A percentile compares a stretch with the other conserved stretches of the same genome.
These are phyloP conservation scores for Ettlia oleoabundans DNA, from an alignment of 139 green algal species.

Conservation along the genomic window DNA sequence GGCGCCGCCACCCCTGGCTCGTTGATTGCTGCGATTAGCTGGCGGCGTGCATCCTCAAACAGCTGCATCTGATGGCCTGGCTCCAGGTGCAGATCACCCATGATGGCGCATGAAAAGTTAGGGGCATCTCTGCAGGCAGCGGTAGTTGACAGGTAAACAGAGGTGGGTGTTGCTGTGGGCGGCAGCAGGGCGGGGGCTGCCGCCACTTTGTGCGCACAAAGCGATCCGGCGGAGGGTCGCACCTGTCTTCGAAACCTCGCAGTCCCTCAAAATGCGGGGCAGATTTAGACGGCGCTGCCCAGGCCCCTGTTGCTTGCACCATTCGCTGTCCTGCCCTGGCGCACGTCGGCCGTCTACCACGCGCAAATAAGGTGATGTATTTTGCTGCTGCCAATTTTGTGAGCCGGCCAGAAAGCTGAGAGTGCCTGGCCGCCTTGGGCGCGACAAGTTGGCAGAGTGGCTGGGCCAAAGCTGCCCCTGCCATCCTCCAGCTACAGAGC, in stretches of 20 bases:
- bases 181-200: neutral
- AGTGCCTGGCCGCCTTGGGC: no score
- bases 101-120: constrained; percentile 57
- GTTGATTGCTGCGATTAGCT: constrained; percentile 54
- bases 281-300: neutral
- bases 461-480: no score
- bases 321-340: neutral
- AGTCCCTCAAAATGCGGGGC: constrained; percentile 18
- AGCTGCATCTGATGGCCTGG: constrained; percentile 65
- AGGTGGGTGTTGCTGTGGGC: no score
- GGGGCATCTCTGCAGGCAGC: neutral
- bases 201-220: no score
- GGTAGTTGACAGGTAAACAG: neutral
- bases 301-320: neutral
- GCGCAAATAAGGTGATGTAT: no score
- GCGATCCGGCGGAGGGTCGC: neutral
- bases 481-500: no score
- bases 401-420: no score
- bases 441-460: no score
- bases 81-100: constrained; percentile 87
- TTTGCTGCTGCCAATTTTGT: no score
- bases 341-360: no score
- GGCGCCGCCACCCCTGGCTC: neutral
- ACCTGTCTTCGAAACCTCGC: constrained; percentile 31
- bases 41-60: constrained; percentile 68